Evolutionary conservation across 2,329 filamentous ascomycete genomes (phyloP), one percentile per base, ranked within the genome.

Genomic region (Pleoardoris graminearum): DNA sequence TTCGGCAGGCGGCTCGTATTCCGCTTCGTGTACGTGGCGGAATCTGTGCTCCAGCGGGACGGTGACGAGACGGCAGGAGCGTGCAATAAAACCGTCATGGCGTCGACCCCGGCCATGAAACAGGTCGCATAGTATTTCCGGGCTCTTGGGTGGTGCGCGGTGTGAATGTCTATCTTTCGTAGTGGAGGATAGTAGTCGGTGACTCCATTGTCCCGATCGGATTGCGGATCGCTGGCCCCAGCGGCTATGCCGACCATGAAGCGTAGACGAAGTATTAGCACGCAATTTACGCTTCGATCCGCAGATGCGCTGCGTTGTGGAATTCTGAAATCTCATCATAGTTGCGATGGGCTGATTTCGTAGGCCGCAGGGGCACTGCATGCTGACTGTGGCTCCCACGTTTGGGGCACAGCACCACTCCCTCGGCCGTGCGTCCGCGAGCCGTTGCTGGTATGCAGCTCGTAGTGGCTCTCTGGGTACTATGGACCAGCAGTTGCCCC

Each of bases 161-260:
- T 27, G 22, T 16, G 10, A 47, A 35, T 46, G 44, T 33, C 10
- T 29, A n/a, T 14, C 25, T 17, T 33, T 16, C 14, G 27, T 29
- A 19, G 2, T 10, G 25, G 25, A 21, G 7, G 39, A 37, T 21
- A 43, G 19, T 14, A 6, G 42, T 4, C 42, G 27, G 27, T 23
- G 22, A 17, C 12, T 14, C 30, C 43, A 46, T 47, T 47, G 44
- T 47, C 44, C 33, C 44, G 44, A 47, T 47, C 44, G 37, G 44
- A 38, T 1, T 10, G 44, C 21, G 23, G 23, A 29, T 47, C 29
- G 22, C 11, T 38, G 44, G 44, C 23, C 44, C 44, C n/a, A 37
- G 44, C 44, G 44, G 44, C n/a, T 22, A 2, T 47, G 44, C 44
- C 44, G 44, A 37, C 21, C 11, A 2, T 17, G 29, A 29, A 37